These are phyloP conservation scores for Aspergillus oerlinghausenensis DNA, from an alignment of 2,329 filamentous ascomycete genomes.

Conservation along the genomic window DNA sequence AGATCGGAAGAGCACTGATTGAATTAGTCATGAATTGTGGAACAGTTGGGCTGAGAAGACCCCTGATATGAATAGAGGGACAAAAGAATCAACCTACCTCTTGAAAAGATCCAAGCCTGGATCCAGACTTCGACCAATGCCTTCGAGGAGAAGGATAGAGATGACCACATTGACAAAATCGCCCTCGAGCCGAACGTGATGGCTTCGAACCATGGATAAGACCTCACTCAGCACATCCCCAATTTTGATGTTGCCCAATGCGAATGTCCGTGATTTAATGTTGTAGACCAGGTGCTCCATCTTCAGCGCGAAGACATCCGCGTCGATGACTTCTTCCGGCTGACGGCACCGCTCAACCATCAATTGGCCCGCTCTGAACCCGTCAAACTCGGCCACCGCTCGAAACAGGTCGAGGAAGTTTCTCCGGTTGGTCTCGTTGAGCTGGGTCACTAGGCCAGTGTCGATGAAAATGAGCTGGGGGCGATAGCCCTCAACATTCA, in stretches of 20 bases:
- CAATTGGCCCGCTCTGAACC: slow-evolving; percentile 86
- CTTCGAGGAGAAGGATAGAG: slow-evolving; percentile 87
- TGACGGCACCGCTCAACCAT: slow-evolving; percentile 96
- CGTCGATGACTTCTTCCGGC: slow-evolving; percentile 80
- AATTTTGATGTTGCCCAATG: slow-evolving; percentile 90
- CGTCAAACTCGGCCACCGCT: slow-evolving; percentile 92
- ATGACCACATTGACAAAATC: slow-evolving; percentile 99
- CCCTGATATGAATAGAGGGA: not conserved
- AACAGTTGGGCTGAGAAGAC: slow-evolving; percentile 1
- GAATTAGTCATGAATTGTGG: not conserved
- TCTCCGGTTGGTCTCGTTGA: slow-evolving; percentile 76
- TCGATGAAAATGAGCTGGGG: slow-evolving; percentile 98
- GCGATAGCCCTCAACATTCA: slow-evolving; percentile 82
- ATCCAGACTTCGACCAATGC: slow-evolving; percentile 83
- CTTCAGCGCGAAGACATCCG: slow-evolving; percentile 86
- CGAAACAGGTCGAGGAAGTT: slow-evolving; percentile 98
- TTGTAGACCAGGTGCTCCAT: slow-evolving; percentile 95
- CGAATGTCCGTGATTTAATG: slow-evolving; percentile 86
- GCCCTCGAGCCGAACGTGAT: slow-evolving; percentile 91
- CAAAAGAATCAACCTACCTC: slow-evolving; percentile 46
- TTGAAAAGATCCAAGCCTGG: slow-evolving; percentile 83
- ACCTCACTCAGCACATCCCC: slow-evolving; percentile 92
- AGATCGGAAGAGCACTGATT: slow-evolving; percentile 76
- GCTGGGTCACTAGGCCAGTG: slow-evolving; percentile 88
- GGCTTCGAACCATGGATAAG: slow-evolving; percentile 80